These are phyloP conservation scores for Craspedostauros australis DNA, from an alignment of 108 stramenopile genomes.

Conservation along the genomic window DNA sequence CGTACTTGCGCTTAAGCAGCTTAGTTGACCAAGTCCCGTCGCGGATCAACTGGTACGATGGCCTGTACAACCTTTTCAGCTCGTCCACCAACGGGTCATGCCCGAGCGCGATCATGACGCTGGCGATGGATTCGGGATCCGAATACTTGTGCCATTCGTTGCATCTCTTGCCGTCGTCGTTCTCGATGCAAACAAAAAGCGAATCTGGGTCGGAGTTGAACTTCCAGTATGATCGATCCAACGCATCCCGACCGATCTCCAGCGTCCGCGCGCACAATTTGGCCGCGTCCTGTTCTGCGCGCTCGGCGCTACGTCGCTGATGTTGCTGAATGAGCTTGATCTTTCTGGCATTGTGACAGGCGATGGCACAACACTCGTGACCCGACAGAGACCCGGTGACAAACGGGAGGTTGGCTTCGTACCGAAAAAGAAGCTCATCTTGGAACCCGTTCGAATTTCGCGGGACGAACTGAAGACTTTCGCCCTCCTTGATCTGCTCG, in stretches of 20 bases:
- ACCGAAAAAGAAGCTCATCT: conserved; percentile 54
- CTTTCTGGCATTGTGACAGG: conserved; percentile 70
- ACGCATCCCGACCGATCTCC: conserved; percentile 55
- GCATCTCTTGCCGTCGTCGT: not conserved
- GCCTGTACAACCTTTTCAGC: conserved; percentile 53
- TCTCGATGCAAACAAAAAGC: conserved; percentile 48
- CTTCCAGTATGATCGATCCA: conserved; percentile 72
- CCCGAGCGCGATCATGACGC: conserved; percentile 69
- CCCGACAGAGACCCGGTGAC: conserved; percentile 69
- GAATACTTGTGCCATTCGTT: conserved; percentile 52
- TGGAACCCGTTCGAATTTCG: conserved; percentile 62
- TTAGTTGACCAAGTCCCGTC: conserved; percentile 53
- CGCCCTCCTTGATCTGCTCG: conserved; percentile 42
- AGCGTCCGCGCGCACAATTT: conserved; percentile 68
- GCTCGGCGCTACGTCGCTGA: conserved; percentile 29
- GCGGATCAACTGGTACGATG: conserved; percentile 35
- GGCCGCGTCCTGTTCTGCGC: conserved; percentile 50
- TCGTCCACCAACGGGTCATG: conserved; percentile 48
- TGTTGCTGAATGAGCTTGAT: conserved; percentile 41
- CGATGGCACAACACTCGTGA: conserved; percentile 81
- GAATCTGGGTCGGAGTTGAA: conserved; percentile 53
- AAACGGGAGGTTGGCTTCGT: conserved; percentile 50
- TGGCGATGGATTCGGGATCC: conserved; percentile 64
- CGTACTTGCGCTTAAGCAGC: conserved; percentile 41
- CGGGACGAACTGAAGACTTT: conserved; percentile 68